These are phyloP conservation scores for Kodamaea sp. DNA, from an alignment of 1,139 yeast species.

Conservation along the genomic window DNA sequence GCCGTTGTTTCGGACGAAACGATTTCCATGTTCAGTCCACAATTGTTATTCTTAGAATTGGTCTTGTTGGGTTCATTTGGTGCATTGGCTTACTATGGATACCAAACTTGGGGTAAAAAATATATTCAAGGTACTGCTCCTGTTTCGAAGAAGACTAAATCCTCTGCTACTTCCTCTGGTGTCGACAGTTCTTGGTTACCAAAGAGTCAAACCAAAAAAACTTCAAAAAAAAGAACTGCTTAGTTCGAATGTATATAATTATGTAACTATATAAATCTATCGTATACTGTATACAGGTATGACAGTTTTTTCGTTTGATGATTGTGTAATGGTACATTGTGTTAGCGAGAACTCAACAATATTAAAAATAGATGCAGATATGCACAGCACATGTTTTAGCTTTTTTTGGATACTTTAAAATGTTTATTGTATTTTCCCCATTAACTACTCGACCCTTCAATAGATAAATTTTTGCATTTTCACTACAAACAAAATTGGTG, in stretches of 20 bases:
- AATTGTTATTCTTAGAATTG: slow-evolving; percentile 60
- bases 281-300: too few species aligned
- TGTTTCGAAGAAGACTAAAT: slow-evolving; percentile 21
- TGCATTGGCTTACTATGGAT: slow-evolving; percentile 45
- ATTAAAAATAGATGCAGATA: too few species aligned
- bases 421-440: too few species aligned
- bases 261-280: slow-evolving; percentile 6
- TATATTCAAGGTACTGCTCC: slow-evolving; percentile 43
- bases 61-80: slow-evolving; percentile 51
- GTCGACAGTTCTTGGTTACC: slow-evolving; percentile 21
- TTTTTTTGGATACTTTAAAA: too few species aligned
- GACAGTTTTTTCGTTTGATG: too few species aligned
- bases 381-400: too few species aligned
- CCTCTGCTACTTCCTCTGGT: slow-evolving; percentile 26
- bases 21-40: slow-evolving; percentile 69
- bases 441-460: too few species aligned
- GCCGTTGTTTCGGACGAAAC: slow-evolving; percentile 61
- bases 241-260: slow-evolving; percentile 3
- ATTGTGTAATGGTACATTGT: too few species aligned
- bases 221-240: slow-evolving; percentile 3
- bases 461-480: too few species aligned
- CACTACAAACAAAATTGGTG: too few species aligned
- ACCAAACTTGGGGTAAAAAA: slow-evolving; percentile 42
- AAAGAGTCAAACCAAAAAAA: slow-evolving; percentile 11
- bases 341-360: too few species aligned